Evolutionary conservation across 768 basidiomycete genomes (phyloP).

Genomic region (Suillus weaverae): DNA sequence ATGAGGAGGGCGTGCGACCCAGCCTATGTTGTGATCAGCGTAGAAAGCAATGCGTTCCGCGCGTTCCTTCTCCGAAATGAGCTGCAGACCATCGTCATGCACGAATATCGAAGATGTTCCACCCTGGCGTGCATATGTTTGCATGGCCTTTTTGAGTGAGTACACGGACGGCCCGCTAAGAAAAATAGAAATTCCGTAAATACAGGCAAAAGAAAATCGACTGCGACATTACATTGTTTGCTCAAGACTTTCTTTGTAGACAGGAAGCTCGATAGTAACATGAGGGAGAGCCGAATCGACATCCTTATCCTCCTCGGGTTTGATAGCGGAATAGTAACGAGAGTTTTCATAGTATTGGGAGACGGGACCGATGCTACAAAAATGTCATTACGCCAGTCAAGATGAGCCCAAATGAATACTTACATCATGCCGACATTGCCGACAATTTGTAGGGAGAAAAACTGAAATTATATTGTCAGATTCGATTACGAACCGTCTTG

Average conservation of each 20-base stretch:
- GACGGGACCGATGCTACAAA: constrained; percentile 70
- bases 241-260: constrained; percentile 84
- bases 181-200: neutral
- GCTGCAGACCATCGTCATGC: constrained; percentile 72
- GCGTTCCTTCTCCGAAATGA: constrained; percentile 57
- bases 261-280: constrained; percentile 80
- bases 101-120: constrained; percentile 76
- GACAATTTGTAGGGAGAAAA: constrained; percentile 72
- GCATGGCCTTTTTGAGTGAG: constrained; percentile 79
- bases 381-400: constrained; percentile 5
- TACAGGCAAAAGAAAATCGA: neutral
- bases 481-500: constrained; percentile 5
- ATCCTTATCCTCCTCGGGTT: constrained; percentile 59
- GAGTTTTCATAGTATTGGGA: constrained; percentile 87
- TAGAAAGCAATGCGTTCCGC: constrained; percentile 69
- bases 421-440: constrained; percentile 67
- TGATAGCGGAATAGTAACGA: constrained; percentile 73
- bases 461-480: constrained; percentile 39
- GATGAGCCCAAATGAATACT: constrained; percentile 24
- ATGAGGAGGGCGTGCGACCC: constrained; percentile 77
- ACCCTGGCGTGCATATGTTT: constrained; percentile 84
- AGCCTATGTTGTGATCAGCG: constrained; percentile 69
- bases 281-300: constrained; percentile 69
- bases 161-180: constrained; percentile 66
- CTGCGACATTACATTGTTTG: constrained; percentile 67